Base-by-base conservation (phyloP, 495 filamentous ascomycete genomes). In the Penicillium egyptiacum region DNA sequence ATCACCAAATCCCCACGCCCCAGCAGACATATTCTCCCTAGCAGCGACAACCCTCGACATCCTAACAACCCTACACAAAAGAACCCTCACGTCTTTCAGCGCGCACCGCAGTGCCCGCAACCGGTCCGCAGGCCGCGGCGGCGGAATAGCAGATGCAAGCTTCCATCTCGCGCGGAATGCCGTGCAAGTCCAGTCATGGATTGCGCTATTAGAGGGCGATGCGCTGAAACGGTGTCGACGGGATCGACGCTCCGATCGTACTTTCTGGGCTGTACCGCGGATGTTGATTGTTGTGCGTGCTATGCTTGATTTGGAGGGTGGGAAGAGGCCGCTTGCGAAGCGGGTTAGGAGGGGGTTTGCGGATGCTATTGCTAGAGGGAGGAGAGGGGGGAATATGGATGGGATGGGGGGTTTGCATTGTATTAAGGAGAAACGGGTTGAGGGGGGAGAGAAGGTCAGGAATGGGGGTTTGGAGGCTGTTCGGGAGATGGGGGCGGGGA, bases 51-150 rank as follows among this genome's bases (percentile, higher is more conserved):
- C 66, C 50, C 67, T 83, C 17, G 92, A 96, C 68, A 81, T 96
- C 50, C 90, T 92, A 70, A 91, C 91, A 5, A 79, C 92, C 19
- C 76, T 92, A 39, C 80, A 90, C 66, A 90, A 92, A 61, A 84
- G 87, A 50, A 84, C 87, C 30, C 76, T 84, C 0, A 80, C 83
- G 19, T 80, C 86, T 20, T 96, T 96, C 64, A 72, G 83, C 6
- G 80, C 85, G 12, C 88, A 93, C 65, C 90, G 92, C 7, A 77
- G 82, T 3, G 79, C 83, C 1, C 86, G 89, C 51, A 89, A 92
- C 69, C 81, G 82, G 35, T 81, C 81, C 17, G 75, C 80, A 7
- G 87, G 88, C 12, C 80, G 88, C 14, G 82, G 82, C 20, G 87
- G 87, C 55, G 86, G 86, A 3, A 82, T 87, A 26, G 82, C 87